These are phyloP conservation scores for Candida smagusa DNA, from an alignment of 1,139 yeast species.

Conservation along the genomic window DNA sequence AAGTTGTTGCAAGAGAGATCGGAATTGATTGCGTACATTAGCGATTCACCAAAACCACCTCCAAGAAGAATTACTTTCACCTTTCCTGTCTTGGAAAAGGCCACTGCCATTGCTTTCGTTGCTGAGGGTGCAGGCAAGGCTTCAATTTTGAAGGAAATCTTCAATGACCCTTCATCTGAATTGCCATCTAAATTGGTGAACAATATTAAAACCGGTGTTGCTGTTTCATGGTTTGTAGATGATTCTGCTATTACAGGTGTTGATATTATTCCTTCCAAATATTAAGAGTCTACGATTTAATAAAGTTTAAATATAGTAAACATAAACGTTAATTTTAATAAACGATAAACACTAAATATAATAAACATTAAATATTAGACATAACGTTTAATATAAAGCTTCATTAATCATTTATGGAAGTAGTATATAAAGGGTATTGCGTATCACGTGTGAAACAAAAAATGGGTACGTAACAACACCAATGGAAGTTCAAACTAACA, in stretches of 20 bases:
- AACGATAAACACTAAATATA: too few relatives aligned
- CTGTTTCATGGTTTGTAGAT: conserved; percentile 80
- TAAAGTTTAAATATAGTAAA: too few relatives aligned
- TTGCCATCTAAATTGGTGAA: conserved; percentile 80
- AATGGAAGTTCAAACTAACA: background rate
- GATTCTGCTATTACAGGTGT: conserved; percentile 70
- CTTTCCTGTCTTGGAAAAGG: conserved; percentile 56
- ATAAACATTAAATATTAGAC: too few relatives aligned
- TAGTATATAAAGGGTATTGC: too few relatives aligned
- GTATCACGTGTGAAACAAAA: background rate
- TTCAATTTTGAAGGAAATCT: conserved; percentile 66
- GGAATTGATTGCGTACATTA: conserved; percentile 39
- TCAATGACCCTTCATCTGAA: conserved; percentile 45
- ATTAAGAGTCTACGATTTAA: conserved; percentile 12
- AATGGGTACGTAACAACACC: conserved; percentile 1
- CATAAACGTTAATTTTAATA: too few relatives aligned
- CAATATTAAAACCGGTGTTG: conserved; percentile 36
- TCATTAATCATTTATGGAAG: background rate
- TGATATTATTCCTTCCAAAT: conserved; percentile 46
- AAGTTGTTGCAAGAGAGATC: conserved; percentile 39
- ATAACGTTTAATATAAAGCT: background rate
- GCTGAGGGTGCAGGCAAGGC: conserved; percentile 90
- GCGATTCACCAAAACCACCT: conserved; percentile 75
- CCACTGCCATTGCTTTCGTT: conserved; percentile 67
- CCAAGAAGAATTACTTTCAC: conserved; percentile 74